Percentiles rank a stretch among this genome's conserved stretches.
Conservation (phyloP, 2,329 filamentous ascomycete species). For the Periconia digitata region DNA sequence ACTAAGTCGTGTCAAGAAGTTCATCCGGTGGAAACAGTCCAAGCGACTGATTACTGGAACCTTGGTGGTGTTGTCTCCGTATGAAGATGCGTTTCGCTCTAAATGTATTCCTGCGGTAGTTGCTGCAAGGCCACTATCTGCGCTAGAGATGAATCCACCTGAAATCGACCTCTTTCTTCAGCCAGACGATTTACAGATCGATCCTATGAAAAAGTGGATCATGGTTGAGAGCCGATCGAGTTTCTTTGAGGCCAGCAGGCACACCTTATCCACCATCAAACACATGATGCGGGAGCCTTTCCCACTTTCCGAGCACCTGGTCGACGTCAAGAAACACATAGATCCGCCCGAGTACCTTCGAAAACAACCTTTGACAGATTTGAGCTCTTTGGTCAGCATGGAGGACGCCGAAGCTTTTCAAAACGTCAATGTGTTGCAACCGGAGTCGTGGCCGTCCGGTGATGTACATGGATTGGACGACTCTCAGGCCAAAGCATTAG, state of each 20-base stretch:
- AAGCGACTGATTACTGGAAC: conserved; percentile 59
- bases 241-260: conserved; percentile 76
- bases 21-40: conserved; percentile 68
- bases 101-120: conserved; percentile 72
- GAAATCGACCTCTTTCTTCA: conserved; percentile 77
- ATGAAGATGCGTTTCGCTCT: conserved; percentile 62
- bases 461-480: conserved; percentile 59
- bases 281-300: conserved; percentile 61
- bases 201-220: conserved; percentile 68
- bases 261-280: conserved; percentile 75
- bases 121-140: conserved; percentile 66
- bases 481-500: conserved; percentile 70
- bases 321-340: conserved; percentile 51
- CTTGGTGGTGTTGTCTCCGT: conserved; percentile 58
- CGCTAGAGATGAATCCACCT: conserved; percentile 66
- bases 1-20: conserved; percentile 63
- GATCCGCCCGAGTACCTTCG: conserved; percentile 56
- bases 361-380: conserved; percentile 52
- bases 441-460: conserved; percentile 53
- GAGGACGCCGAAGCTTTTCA: conserved; percentile 41
- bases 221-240: conserved; percentile 77
- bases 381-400: conserved; percentile 50
- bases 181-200: conserved; percentile 62
- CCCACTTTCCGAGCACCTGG: conserved; percentile 64
- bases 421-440: conserved; percentile 56